Conservation (phyloP, 352 stramenopile species). For the Phytophthora capsici region DNA sequence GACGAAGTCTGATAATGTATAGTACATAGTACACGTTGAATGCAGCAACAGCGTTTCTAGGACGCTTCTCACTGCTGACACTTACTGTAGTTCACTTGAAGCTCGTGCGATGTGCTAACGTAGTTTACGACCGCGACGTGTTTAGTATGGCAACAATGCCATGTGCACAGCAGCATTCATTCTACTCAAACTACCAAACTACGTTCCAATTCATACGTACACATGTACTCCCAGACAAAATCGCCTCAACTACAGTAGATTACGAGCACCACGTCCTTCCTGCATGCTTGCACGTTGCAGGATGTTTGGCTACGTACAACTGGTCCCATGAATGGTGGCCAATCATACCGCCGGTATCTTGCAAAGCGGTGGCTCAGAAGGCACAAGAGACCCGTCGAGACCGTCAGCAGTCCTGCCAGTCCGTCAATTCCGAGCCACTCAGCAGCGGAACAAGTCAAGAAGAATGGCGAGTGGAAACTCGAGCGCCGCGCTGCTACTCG, state of each 20-base stretch:
- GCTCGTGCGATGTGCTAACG: background rate
- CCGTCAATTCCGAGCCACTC: conserved; percentile 19
- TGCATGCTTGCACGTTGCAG: background rate
- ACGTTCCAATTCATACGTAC: background rate
- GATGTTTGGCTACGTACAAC: background rate
- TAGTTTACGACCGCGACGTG: conserved; percentile 6
- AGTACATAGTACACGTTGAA: conserved; percentile 25
- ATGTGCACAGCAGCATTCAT: background rate
- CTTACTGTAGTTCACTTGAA: too few relatives aligned
- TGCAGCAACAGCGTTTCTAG: conserved; percentile 6
- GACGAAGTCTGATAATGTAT: conserved; percentile 42
- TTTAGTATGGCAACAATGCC: conserved; percentile 3
- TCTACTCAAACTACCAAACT: background rate
- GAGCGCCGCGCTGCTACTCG: conserved; percentile 57
- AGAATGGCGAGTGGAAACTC: conserved; percentile 45
- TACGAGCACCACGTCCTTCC: background rate
- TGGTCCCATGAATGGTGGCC: conserved; percentile 4
- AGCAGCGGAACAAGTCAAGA: conserved; percentile 17
- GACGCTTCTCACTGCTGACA: background rate
- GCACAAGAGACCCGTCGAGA: conserved; percentile 10
- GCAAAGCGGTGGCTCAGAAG: conserved; percentile 18
- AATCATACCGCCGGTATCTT: conserved; percentile 21
- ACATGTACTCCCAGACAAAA: background rate
- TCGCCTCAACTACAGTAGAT: background rate
- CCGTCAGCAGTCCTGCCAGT: conserved; percentile 19